Evolutionary conservation across 2,329 filamentous ascomycete genomes (phyloP), one percentile per base, ranked within the genome.

Genomic region (Alternaria arbusti): DNA sequence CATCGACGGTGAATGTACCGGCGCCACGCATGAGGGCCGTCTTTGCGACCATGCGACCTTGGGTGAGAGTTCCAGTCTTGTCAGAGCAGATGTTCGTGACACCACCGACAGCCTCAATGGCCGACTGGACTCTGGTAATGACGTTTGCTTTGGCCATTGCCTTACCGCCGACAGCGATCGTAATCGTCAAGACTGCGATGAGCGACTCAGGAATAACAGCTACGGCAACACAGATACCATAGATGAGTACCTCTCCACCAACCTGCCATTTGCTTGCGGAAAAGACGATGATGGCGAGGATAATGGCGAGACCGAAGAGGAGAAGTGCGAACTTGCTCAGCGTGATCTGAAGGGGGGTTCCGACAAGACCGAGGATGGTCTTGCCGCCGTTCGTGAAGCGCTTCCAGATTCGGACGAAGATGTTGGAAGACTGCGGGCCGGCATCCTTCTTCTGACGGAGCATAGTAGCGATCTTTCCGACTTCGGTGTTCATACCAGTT

Each of bases 301-400:
- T 71, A 12, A 92, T 86, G 3, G 90, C 94, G 54, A 93, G 86
- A 50, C 85, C 54, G 15, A 62, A 62, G 20, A 62, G 59, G 40
- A 62, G 59, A 25, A 62, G 89, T 26, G 94, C 93, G 73, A 97
- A 90, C 80, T 94, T 93, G 82, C 91, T 93, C 55, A 97, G 85
- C 74, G 92, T 95, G 69, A 91, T 90, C 81, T 96, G 93, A 49
- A 97, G 84, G 1, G 94, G 94, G 1, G 94, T 97, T 54, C 93
- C 93, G 58, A 91, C 86, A 63, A 91, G 85, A 55, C 90, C 90
- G 9, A 92, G 82, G 73, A 92, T 82, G 15, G 79, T 79, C 74
- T 83, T 84, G 50, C 81, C 69, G 61, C 70, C 81, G 50, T 64
- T 79, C 54, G 72, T 70, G 74, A 79, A 76, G 49, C 72, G 77